Conservation (phyloP, 768 basidiomycete species). For the Mycena galericulata region DNA sequence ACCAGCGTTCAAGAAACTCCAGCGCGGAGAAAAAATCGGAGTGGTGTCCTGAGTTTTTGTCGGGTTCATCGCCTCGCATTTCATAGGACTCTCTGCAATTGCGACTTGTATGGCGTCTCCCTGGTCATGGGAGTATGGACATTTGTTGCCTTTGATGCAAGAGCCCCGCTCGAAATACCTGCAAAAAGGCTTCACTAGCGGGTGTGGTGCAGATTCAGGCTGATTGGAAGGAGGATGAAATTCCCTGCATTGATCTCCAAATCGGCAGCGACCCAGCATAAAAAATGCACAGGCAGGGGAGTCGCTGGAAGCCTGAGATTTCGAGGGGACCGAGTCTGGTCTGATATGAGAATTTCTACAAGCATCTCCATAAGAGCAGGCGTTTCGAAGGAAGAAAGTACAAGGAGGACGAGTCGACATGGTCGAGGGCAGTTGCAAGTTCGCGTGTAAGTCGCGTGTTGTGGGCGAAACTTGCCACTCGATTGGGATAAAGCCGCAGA, state of each 20-base stretch:
- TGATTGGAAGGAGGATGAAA: slow-evolving; percentile 6
- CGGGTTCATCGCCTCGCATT: neutral
- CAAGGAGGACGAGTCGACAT: slow-evolving; percentile 14
- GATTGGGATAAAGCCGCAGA: too few relatives aligned
- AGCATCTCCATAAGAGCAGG: slow-evolving; percentile 8
- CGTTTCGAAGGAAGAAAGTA: slow-evolving; percentile 2
- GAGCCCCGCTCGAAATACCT: slow-evolving; percentile 6
- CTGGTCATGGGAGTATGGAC: slow-evolving; percentile 7
- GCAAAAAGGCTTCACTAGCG: neutral
- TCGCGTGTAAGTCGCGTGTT: too few relatives aligned
- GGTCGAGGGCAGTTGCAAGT: too few relatives aligned
- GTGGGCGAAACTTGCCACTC: too few relatives aligned
- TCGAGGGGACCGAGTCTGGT: neutral
- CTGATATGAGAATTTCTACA: slow-evolving; percentile 4
- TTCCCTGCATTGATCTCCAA: slow-evolving; percentile 22
- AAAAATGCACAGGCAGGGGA: slow-evolving; percentile 7
- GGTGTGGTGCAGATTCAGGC: neutral
- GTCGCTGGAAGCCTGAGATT: neutral
- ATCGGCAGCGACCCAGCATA: slow-evolving; percentile 16
- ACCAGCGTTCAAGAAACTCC: neutral
- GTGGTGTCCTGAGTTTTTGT: neutral
- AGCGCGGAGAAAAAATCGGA: neutral
- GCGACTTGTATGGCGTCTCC: neutral
- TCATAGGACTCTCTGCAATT: neutral
- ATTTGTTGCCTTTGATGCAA: slow-evolving; percentile 9